Evolutionary conservation across 257 asterid genomes (phyloP), one percentile per base, ranked within the genome.

Genomic region (Salvia splendens): DNA sequence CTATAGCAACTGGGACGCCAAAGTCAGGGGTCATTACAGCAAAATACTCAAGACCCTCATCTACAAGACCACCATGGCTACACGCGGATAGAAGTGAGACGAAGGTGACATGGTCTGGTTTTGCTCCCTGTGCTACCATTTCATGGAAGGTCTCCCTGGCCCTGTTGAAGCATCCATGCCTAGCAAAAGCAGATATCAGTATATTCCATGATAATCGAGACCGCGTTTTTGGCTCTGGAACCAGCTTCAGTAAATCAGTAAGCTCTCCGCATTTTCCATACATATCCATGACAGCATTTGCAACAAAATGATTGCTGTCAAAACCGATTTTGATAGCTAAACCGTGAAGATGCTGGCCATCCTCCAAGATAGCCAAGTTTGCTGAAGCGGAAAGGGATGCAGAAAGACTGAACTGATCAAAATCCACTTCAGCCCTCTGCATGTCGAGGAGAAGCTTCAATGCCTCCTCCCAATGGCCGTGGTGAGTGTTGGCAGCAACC

Each of bases 51-150:
- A 88, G 91, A 66, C 97, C 97, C 70, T 91, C 96, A 3, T 82
- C 85, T 16, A 88, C 96, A 51, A 88, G 76, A 57, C 97, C 97
- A 4, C 95, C 95, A 58, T 91, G 97, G 83, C 93, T 91, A 61
- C 96, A 91, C 1, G 97, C 96, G 1, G 97, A 91, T 71, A 91
- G 68, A 72, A 91, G 95, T 41, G 96, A 82, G 76, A 91, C 96
- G 54, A 88, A 91, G n/a, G 96, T 88, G 75, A 88, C 93, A 62
- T 86, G 93, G 72, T 85, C 82, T 7, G 96, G 97, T 48, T 78
- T 80, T 11, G 77, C 64, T 30, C 85, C 88, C 4, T 73, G 78
- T 75, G 72, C 75, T 33, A 86, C 80, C 96, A 91, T 86, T 64
- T 88, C 87, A 11, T 80, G 84, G 59, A 91, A 88, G 59, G 80